Percentiles rank a stretch among this genome's conserved stretches.
phyloP scores from a whole-genome alignment of 2,329 filamentous ascomycete genomes.

The Cladosporium sp. region DNA sequence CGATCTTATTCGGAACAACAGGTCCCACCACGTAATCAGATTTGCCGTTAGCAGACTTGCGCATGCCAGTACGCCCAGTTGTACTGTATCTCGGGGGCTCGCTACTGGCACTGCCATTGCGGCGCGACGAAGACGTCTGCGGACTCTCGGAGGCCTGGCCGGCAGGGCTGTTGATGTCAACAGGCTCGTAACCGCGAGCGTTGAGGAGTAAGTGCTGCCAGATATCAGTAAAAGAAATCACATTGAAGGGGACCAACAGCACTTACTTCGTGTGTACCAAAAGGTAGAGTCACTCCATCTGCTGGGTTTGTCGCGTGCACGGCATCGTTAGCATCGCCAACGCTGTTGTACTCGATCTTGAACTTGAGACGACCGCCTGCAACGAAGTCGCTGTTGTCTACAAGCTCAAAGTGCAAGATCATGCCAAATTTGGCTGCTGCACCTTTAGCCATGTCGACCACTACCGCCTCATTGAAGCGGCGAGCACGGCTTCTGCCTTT shows the following conservation, averaged over 20 bases:
- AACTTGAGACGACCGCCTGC: not conserved
- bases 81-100: not conserved
- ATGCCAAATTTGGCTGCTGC: not conserved
- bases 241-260: not conserved
- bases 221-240: too few relatives aligned
- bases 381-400: not conserved
- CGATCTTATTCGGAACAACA: not conserved
- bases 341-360: conserved; percentile 1
- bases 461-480: not conserved
- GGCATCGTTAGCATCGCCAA: not conserved
- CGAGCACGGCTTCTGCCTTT: not conserved
- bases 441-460: not conserved
- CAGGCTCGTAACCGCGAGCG: not conserved
- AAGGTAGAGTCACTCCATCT: not conserved
- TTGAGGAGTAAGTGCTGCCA: not conserved
- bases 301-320: not conserved
- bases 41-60: not conserved
- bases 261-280: not conserved
- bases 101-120: not conserved
- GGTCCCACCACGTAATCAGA: not conserved
- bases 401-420: not conserved
- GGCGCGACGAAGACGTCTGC: not conserved
- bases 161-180: not conserved
- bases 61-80: conserved; percentile 1
- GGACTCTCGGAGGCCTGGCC: not conserved